phyloP scores from a whole-genome alignment of 2,329 filamentous ascomycete species.

The Botryotinia globosa region DNA sequence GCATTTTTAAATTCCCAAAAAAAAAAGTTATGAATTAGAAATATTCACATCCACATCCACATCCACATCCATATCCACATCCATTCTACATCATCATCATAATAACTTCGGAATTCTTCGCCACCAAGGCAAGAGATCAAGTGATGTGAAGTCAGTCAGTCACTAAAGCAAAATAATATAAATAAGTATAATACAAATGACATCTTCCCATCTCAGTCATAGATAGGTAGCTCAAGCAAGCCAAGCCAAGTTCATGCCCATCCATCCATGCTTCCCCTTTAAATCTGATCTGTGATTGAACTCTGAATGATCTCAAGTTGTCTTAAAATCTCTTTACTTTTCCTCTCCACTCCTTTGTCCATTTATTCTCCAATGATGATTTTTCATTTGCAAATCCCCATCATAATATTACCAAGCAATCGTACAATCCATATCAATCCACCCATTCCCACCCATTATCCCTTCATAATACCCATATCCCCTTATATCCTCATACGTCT shows the following conservation, averaged over 20 bases:
- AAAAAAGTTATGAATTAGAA: no score
- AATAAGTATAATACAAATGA: neutral
- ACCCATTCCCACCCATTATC: neutral
- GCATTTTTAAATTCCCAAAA: no score
- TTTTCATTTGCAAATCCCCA: neutral
- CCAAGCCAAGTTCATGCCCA: neutral
- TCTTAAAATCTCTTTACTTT: neutral
- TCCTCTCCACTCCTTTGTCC: neutral
- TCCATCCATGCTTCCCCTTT: neutral
- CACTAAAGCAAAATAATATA: neutral
- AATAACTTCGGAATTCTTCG: no score
- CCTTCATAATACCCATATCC: neutral
- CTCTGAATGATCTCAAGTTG: neutral
- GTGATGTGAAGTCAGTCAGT: neutral
- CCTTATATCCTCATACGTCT: neutral
- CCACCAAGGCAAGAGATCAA: no score
- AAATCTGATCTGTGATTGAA: neutral
- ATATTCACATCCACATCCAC: no score
- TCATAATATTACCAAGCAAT: constrained; percentile 8
- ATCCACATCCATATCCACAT: no score
- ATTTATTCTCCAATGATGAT: neutral
- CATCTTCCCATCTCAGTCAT: neutral
- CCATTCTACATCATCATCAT: no score
- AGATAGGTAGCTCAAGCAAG: neutral
- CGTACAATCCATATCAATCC: constrained; percentile 4